Evolutionary conservation across 495 filamentous ascomycete species (phyloP).

Genomic region (Xylaria sp.): DNA sequence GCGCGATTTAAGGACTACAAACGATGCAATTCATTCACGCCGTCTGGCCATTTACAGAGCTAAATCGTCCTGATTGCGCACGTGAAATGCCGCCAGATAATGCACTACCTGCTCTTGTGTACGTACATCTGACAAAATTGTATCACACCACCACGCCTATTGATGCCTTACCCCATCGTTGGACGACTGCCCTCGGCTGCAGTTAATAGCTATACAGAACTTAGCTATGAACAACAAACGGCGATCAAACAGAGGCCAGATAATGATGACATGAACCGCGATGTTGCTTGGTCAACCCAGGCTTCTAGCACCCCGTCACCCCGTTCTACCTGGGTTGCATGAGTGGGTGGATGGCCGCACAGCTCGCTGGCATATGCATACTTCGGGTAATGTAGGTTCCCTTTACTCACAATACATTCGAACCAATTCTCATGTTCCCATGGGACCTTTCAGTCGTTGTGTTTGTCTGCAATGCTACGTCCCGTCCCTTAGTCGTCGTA

Average conservation of each 20-base stretch:
- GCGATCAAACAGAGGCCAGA: neutral
- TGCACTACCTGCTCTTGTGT: neutral
- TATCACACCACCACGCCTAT: neutral
- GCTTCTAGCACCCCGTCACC: neutral
- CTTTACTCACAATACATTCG: neutral
- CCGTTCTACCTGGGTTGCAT: neutral
- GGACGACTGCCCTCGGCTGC: neutral
- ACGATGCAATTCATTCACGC: neutral
- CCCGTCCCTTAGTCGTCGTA: slow-evolving; percentile 12
- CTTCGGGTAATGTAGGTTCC: slow-evolving; percentile 18
- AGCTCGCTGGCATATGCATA: neutral
- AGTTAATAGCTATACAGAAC: slow-evolving; percentile 1
- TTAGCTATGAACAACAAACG: slow-evolving; percentile 8
- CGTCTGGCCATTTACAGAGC: neutral
- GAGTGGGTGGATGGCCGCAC: slow-evolving; percentile 4
- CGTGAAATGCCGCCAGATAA: neutral
- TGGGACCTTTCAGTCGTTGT: neutral
- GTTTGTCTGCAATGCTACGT: slow-evolving; percentile 25
- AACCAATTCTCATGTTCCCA: neutral
- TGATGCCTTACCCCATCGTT: neutral
- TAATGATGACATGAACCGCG: neutral
- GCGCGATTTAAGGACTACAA: neutral
- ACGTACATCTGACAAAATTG: neutral
- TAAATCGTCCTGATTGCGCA: neutral
- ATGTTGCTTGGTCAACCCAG: neutral